Percentiles rank a stretch among this genome's conserved stretches.
Evolutionary conservation across 2,329 filamentous ascomycete genomes (phyloP).

Genomic region (Anthostomella pinea): DNA sequence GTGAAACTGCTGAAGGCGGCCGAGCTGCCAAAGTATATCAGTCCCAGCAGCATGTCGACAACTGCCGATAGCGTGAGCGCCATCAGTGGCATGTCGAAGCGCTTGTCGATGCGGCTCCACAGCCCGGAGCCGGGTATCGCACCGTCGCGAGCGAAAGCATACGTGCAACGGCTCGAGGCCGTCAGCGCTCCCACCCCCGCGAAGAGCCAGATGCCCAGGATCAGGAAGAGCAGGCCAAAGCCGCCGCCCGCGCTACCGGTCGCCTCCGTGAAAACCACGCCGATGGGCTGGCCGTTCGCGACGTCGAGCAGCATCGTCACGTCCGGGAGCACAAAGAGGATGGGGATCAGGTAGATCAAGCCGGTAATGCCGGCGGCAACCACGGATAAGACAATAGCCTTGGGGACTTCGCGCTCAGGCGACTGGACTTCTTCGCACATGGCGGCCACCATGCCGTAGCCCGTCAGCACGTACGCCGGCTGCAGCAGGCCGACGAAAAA

Average conservation of each 20-base stretch:
- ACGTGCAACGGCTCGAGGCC: constrained; percentile 70
- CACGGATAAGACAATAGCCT: constrained; percentile 68
- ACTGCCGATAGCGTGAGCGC: constrained; percentile 65
- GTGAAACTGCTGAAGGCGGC: constrained; percentile 80
- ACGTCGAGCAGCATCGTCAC: constrained; percentile 61
- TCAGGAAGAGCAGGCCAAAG: constrained; percentile 71
- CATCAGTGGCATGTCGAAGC: constrained; percentile 67
- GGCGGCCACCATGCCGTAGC: constrained; percentile 68
- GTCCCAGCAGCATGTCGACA: constrained; percentile 68
- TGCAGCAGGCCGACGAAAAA: constrained; percentile 71
- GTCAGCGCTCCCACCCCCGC: constrained; percentile 73
- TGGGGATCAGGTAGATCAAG: constrained; percentile 65
- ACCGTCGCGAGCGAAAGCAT: constrained; percentile 72
- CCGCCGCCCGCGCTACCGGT: constrained; percentile 71
- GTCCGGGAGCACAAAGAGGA: constrained; percentile 73
- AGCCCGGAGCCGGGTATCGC: constrained; percentile 68
- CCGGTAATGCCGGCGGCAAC: constrained; percentile 65
- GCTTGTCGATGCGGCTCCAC: constrained; percentile 64
- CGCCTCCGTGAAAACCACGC: constrained; percentile 70
- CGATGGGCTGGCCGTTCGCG: constrained; percentile 72
- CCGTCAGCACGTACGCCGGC: constrained; percentile 59
- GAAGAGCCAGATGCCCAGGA: constrained; percentile 75
- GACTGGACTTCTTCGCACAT: constrained; percentile 74
- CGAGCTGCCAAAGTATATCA: constrained; percentile 76
- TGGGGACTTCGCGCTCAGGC: constrained; percentile 66